These are phyloP conservation scores for Barnettozyma populi DNA, from an alignment of 805 yeast species.

Conservation along the genomic window DNA sequence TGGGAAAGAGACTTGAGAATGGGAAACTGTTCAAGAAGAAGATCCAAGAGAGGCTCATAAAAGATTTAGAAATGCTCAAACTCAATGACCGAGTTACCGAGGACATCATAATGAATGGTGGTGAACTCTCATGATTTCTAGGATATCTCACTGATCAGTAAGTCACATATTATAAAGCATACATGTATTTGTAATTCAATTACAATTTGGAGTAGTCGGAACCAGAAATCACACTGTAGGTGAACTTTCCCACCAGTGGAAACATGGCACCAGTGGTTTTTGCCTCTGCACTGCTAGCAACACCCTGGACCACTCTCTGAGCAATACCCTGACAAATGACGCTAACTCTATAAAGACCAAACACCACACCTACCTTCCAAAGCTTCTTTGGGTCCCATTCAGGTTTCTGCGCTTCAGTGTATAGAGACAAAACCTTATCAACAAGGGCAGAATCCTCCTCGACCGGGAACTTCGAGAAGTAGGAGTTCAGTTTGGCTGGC, in stretches of 20 bases:
- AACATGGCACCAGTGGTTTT: conserved; percentile 30
- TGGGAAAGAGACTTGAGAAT: background rate
- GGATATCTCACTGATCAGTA: too few relatives aligned
- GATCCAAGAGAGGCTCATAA: background rate
- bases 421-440: conserved; percentile 15
- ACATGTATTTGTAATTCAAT: background rate
- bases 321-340: conserved; percentile 62
- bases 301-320: conserved; percentile 46
- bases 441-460: conserved; percentile 11
- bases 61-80: background rate
- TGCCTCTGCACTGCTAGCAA: conserved; percentile 50
- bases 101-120: background rate
- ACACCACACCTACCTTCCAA: conserved; percentile 51
- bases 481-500: conserved; percentile 34
- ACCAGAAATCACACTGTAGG: conserved; percentile 11
- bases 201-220: conserved; percentile 5
- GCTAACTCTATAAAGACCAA: conserved; percentile 48
- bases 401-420: conserved; percentile 11
- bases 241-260: conserved; percentile 27
- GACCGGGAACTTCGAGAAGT: conserved; percentile 23
- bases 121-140: background rate
- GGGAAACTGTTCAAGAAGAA: background rate
- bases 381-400: conserved; percentile 25
- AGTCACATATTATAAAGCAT: background rate
- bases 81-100: background rate